Conservation (phyloP, 2,329 filamentous ascomycete genomes). For the Stylonectria norvegica region DNA sequence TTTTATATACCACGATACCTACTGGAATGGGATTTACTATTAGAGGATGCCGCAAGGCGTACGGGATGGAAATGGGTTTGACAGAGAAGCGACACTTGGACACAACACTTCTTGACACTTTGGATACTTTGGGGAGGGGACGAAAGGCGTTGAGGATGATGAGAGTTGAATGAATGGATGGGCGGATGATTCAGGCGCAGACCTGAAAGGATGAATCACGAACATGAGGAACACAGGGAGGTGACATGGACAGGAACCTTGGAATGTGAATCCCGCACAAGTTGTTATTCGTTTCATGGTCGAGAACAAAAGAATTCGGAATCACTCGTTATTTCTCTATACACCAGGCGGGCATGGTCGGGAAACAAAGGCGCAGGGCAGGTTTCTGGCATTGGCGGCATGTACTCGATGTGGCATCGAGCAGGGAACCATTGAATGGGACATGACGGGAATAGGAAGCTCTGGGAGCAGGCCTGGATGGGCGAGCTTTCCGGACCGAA, state of each 20-base stretch:
- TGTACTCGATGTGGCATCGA: slow-evolving; percentile 10
- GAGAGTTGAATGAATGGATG: slow-evolving; percentile 15
- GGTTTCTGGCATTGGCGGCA: slow-evolving; percentile 16
- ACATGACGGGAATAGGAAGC: slow-evolving; percentile 21
- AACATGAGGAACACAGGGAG: slow-evolving; percentile 11
- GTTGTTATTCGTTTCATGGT: slow-evolving; percentile 4
- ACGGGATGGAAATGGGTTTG: slow-evolving; percentile 17
- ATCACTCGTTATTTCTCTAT: slow-evolving; percentile 22
- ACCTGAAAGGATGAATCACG: no score
- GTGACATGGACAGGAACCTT: slow-evolving; percentile 28
- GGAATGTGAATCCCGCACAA: slow-evolving; percentile 15
- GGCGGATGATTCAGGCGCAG: slow-evolving; percentile 8
- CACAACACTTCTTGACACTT: slow-evolving; percentile 25
- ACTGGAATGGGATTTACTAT: slow-evolving; percentile 30
- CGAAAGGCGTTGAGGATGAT: slow-evolving; percentile 18
- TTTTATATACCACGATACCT: slow-evolving; percentile 33
- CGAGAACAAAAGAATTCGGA: slow-evolving; percentile 19
- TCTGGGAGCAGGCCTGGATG: slow-evolving; percentile 30
- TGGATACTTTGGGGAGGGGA: slow-evolving; percentile 16
- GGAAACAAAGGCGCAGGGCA: slow-evolving; percentile 18
- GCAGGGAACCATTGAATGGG: slow-evolving; percentile 4
- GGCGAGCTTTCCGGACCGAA: slow-evolving; percentile 29
- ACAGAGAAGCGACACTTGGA: slow-evolving; percentile 31
- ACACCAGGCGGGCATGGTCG: slow-evolving; percentile 29
- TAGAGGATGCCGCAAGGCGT: slow-evolving; percentile 43